Percentiles rank a stretch among this genome's conserved stretches.
Conservation (phyloP, 2,329 filamentous ascomycete genomes). For the Penicillium paneum region DNA sequence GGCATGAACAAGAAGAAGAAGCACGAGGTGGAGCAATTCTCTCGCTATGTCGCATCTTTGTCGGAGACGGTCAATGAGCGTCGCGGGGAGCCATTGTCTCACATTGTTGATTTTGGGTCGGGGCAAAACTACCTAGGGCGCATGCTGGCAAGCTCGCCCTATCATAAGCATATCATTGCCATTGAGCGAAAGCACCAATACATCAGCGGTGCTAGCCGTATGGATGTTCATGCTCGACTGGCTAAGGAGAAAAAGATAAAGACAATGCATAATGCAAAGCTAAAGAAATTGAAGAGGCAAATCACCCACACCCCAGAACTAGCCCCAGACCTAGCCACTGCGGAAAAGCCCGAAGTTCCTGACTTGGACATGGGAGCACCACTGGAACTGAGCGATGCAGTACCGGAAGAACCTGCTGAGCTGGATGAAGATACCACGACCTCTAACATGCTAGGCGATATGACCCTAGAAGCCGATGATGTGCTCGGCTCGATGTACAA, state of each 20-base stretch:
- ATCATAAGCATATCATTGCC: conserved; percentile 81
- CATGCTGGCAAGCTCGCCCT: conserved; percentile 77
- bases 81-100: conserved; percentile 58
- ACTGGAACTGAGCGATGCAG: conserved; percentile 1
- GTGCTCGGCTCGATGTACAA: conserved; percentile 12
- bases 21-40: conserved; percentile 89
- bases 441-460: conserved; percentile 36
- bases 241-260: conserved; percentile 66
- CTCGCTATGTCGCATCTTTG: conserved; percentile 74
- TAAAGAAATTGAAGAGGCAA: conserved; percentile 49
- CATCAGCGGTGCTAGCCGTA: conserved; percentile 76
- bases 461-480: conserved; percentile 33
- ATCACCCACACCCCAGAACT: conserved; percentile 19
- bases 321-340: background rate
- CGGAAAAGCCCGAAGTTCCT: conserved; percentile 4
- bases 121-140: conserved; percentile 95
- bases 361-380: conserved; percentile 2
- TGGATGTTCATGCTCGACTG: conserved; percentile 79
- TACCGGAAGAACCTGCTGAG: conserved; percentile 9
- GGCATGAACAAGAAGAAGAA: conserved; percentile 97
- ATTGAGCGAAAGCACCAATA: conserved; percentile 86
- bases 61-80: conserved; percentile 54
- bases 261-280: conserved; percentile 54
- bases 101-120: conserved; percentile 93
- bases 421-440: conserved; percentile 26